phyloP scores from a whole-genome alignment of 495 filamentous ascomycete species.

The Penicillium flavigenum region DNA sequence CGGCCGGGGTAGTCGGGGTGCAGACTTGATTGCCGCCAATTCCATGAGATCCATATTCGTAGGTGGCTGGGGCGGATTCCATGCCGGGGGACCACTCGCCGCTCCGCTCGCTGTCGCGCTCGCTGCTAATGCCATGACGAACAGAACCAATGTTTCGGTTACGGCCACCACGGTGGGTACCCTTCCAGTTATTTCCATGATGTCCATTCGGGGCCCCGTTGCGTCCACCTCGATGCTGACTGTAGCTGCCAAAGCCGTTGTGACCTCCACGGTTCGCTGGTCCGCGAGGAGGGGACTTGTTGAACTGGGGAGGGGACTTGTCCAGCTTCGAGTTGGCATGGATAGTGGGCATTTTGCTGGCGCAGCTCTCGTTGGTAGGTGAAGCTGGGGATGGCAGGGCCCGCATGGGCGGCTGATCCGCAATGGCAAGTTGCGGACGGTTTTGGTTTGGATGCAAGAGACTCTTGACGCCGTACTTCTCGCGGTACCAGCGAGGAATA shows the following conservation, averaged over 20 bases:
- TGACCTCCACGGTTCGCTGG: background rate
- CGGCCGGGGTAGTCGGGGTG: background rate
- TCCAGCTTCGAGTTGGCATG: background rate
- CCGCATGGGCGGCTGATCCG: slow-evolving; percentile 16
- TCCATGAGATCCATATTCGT: background rate
- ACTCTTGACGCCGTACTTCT: slow-evolving; percentile 41
- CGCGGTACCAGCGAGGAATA: slow-evolving; percentile 58
- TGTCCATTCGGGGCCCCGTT: background rate
- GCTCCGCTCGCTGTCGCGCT: background rate
- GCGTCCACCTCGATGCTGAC: background rate
- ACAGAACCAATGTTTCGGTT: background rate
- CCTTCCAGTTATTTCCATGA: background rate
- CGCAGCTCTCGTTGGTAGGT: background rate
- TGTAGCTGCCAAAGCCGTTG: background rate
- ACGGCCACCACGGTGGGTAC: background rate
- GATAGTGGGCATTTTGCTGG: background rate
- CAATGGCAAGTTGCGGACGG: slow-evolving; percentile 16
- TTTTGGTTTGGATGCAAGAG: slow-evolving; percentile 22
- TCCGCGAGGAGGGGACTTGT: slow-evolving; percentile 9
- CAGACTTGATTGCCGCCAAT: background rate
- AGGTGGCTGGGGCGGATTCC: background rate
- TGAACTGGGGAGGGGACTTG: background rate
- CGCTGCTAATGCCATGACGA: background rate
- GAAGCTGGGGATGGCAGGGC: slow-evolving; percentile 15
- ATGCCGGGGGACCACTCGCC: background rate